These are phyloP conservation scores for Epichloe gansuensis DNA, from an alignment of 2,329 filamentous ascomycete species.

Conservation along the genomic window DNA sequence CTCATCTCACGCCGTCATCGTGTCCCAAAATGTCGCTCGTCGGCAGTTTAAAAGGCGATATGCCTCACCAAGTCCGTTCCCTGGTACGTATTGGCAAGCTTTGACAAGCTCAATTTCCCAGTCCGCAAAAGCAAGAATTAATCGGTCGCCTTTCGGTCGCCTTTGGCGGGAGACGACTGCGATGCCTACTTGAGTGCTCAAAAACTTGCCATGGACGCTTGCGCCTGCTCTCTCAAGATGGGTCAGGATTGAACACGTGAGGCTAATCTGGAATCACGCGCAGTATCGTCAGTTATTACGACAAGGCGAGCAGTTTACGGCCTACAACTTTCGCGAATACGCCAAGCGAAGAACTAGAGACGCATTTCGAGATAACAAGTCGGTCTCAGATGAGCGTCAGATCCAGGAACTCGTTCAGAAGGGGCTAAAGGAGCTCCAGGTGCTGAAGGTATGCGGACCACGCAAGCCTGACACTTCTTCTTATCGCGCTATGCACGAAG, in stretches of 20 bases:
- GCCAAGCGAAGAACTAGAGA: slow-evolving; percentile 82
- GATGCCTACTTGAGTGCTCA: neutral
- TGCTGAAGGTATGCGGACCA: slow-evolving; percentile 62
- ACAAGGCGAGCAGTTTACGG: slow-evolving; percentile 73
- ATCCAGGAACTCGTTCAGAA: slow-evolving; percentile 85
- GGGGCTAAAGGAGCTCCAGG: slow-evolving; percentile 73
- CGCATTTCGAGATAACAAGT: slow-evolving; percentile 71
- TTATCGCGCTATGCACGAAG: slow-evolving; percentile 4
- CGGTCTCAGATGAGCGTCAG: slow-evolving; percentile 57
- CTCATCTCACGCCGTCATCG: neutral
- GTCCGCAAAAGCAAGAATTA: neutral
- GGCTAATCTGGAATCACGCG: neutral
- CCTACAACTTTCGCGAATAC: slow-evolving; percentile 98
- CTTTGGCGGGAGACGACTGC: neutral
- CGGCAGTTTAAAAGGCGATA: slow-evolving; percentile 34
- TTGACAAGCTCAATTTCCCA: neutral
- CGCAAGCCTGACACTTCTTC: too few relatives aligned
- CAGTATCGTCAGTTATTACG: slow-evolving; percentile 89
- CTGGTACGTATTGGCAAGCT: slow-evolving; percentile 28
- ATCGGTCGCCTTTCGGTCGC: neutral
- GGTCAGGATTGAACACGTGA: neutral
- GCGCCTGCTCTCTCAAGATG: neutral
- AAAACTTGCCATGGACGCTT: neutral
- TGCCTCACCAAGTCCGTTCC: slow-evolving; percentile 44
- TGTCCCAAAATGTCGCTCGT: slow-evolving; percentile 23